These are phyloP conservation scores for Colletotrichum magnum DNA, from an alignment of 2,329 filamentous ascomycete species.

Conservation along the genomic window DNA sequence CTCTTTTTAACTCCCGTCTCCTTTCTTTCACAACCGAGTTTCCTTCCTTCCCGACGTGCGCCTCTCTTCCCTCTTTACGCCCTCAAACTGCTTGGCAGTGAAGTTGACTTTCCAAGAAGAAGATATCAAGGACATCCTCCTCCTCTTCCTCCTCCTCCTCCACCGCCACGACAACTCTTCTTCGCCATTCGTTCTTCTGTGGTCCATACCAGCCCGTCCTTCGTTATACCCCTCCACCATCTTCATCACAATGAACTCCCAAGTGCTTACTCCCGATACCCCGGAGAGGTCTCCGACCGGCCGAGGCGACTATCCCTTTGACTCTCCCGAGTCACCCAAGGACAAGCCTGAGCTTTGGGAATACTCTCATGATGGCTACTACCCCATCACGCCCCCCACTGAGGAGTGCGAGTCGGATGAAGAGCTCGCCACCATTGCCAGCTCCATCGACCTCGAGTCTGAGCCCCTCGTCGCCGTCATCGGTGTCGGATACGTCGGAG, in stretches of 20 bases:
- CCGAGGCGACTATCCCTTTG: constrained; percentile 29
- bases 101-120: constrained; percentile 28
- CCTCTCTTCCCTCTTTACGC: constrained; percentile 24
- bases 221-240: constrained; percentile 19
- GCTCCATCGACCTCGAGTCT: constrained; percentile 39
- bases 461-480: constrained; percentile 62
- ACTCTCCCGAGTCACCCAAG: constrained; percentile 19
- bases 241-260: constrained; percentile 31
- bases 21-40: constrained; percentile 14
- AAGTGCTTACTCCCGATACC: constrained; percentile 35
- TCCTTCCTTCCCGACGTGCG: constrained; percentile 17
- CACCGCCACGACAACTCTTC: not conserved
- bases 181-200: constrained; percentile 9
- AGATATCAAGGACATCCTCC: constrained; percentile 32
- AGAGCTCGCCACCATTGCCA: constrained; percentile 35
- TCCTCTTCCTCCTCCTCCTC: constrained; percentile 1
- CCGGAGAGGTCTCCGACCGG: constrained; percentile 33
- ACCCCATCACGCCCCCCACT: constrained; percentile 41
- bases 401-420: constrained; percentile 42
- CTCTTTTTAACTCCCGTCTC: constrained; percentile 38
- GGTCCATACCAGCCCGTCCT: constrained; percentile 11
- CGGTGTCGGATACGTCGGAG: constrained; percentile 67
- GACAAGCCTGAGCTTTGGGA: constrained; percentile 31
- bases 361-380: constrained; percentile 31
- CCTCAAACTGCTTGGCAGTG: constrained; percentile 29